Percentiles rank a stretch among this genome's conserved stretches.
These are phyloP conservation scores for Cytidiella melzeri DNA, from an alignment of 768 basidiomycete genomes.

Conservation along the genomic window DNA sequence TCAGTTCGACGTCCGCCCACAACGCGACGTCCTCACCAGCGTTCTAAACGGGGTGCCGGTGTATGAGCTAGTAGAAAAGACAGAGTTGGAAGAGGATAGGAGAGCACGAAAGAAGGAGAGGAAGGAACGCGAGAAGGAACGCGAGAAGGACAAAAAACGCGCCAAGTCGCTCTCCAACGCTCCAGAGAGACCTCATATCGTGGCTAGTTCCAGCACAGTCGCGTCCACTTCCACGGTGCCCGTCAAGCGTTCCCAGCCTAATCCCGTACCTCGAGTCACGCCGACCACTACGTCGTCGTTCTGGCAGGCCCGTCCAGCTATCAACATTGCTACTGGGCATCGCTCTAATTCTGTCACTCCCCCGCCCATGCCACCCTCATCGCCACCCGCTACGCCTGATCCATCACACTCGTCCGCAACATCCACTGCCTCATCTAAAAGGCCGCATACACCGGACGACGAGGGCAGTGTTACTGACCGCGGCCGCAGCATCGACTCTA, in stretches of 20 bases:
- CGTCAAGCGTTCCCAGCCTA: conserved; percentile 11
- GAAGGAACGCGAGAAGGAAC: conserved; percentile 29
- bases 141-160: conserved; percentile 16
- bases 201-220: conserved; percentile 7
- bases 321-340: conserved; percentile 64
- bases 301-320: conserved; percentile 67
- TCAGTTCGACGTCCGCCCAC: conserved; percentile 58
- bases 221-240: conserved; percentile 16
- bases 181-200: neutral
- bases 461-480: conserved; percentile 33
- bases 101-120: conserved; percentile 24
- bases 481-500: conserved; percentile 17
- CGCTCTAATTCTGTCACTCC: conserved; percentile 73
- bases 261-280: conserved; percentile 13
- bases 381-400: conserved; percentile 64
- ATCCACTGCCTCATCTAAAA: conserved; percentile 74
- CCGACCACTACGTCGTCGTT: conserved; percentile 38
- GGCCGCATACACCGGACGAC: conserved; percentile 70
- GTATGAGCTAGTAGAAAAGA: conserved; percentile 59
- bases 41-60: conserved; percentile 69
- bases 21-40: conserved; percentile 74
- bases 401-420: conserved; percentile 69
- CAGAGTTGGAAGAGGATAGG: conserved; percentile 53
- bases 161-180: conserved; percentile 20
- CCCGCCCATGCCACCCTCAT: conserved; percentile 57